Evolutionary conservation across 345 rosid genomes (phyloP).

Genomic region (Bretschneidera sinensis): DNA sequence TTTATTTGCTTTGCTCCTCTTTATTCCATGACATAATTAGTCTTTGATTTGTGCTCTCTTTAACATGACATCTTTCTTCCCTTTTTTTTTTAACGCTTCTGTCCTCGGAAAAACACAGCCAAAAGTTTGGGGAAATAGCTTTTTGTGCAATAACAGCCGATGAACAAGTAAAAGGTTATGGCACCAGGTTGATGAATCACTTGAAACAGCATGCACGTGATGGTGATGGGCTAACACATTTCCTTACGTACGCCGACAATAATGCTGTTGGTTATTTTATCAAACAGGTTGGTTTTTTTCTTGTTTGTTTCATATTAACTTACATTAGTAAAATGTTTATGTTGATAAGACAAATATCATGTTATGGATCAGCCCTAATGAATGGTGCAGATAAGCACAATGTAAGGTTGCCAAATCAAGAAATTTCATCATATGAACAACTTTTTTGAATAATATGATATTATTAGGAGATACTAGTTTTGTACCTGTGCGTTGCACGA

Average conservation of each 20-base stretch:
- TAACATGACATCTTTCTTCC: constrained; percentile 1
- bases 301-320: constrained; percentile 10
- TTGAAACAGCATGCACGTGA: constrained; percentile 95
- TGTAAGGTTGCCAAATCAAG: too few relatives aligned
- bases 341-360: too few relatives aligned
- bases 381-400: too few relatives aligned
- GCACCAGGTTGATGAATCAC: constrained; percentile 99
- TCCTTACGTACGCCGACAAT: constrained; percentile 95
- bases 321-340: neutral
- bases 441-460: too few relatives aligned
- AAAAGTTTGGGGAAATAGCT: constrained; percentile 98
- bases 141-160: constrained; percentile 99
- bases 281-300: constrained; percentile 60
- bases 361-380: too few relatives aligned
- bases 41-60: neutral
- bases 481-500: too few relatives aligned
- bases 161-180: constrained; percentile 99
- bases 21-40: neutral
- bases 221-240: constrained; percentile 93
- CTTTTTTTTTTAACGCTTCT: constrained; percentile 15
- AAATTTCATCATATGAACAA: too few relatives aligned
- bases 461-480: too few relatives aligned
- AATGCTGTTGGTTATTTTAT: constrained; percentile 98
- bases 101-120: constrained; percentile 43
- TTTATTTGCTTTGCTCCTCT: neutral